Evolutionary conservation across 1,139 yeast genomes (phyloP).

Genomic region (Blastobotrys persicus): DNA sequence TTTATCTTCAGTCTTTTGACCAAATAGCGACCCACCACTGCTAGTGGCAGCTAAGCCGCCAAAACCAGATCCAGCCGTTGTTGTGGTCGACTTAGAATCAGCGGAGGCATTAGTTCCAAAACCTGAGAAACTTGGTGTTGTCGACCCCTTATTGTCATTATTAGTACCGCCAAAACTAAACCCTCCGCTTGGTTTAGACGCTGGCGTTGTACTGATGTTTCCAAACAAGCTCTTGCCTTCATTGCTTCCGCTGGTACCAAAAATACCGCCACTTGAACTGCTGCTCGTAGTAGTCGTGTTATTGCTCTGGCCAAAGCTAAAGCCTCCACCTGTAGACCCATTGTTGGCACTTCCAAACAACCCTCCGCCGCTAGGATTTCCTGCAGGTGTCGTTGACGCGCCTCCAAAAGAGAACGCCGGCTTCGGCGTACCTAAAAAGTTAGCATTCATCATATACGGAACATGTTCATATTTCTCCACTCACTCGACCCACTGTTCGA

Average conservation of each 20-base stretch:
- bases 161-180: slow-evolving; percentile 14
- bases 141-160: slow-evolving; percentile 4
- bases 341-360: slow-evolving; percentile 1
- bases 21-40: slow-evolving; percentile 5
- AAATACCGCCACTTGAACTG: background rate
- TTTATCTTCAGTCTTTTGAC: slow-evolving; percentile 7
- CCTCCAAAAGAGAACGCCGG: slow-evolving; percentile 15
- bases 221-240: slow-evolving; percentile 3
- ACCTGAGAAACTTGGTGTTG: background rate
- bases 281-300: background rate
- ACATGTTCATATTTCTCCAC: slow-evolving; percentile 3
- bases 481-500: slow-evolving; percentile 19
- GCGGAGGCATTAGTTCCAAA: slow-evolving; percentile 6
- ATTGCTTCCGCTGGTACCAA: background rate
- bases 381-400: slow-evolving; percentile 18
- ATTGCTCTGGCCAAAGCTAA: slow-evolving; percentile 9
- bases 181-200: slow-evolving; percentile 10
- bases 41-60: background rate
- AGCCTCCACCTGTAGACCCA: slow-evolving; percentile 7
- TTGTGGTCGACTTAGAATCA: no score
- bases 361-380: slow-evolving; percentile 12
- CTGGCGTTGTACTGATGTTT: background rate
- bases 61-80: no score
- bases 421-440: slow-evolving; percentile 10
- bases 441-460: no score